phyloP scores from a whole-genome alignment of 140 eudicot species.

The Oenanthe javanica region DNA sequence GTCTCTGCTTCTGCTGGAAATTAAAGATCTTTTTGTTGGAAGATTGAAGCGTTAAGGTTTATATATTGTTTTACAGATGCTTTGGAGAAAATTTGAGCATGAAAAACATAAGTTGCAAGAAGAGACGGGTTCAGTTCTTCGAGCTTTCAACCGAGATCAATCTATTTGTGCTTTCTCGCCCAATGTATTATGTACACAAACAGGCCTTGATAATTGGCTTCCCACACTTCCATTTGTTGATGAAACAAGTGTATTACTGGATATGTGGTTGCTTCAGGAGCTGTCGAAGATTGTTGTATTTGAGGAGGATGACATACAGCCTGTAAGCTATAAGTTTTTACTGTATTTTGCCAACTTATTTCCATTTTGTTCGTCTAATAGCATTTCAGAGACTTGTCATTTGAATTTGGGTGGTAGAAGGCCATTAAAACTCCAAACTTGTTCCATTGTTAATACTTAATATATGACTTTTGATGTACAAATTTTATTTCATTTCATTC shows the following conservation, averaged over 20 bases:
- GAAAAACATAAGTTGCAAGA: constrained; percentile 51
- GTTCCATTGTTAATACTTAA: neutral
- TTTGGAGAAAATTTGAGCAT: constrained; percentile 41
- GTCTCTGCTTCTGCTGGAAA: constrained; percentile 2
- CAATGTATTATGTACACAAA: constrained; percentile 31
- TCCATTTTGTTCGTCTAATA: neutral
- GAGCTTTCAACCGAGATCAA: constrained; percentile 18
- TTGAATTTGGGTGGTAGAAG: neutral
- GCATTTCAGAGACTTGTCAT: neutral
- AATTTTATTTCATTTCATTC: neutral
- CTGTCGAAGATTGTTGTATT: constrained; percentile 36
- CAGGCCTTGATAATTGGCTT: constrained; percentile 64
- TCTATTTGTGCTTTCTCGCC: constrained; percentile 47
- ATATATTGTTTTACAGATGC: constrained; percentile 36
- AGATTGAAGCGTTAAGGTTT: neutral
- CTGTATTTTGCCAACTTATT: neutral
- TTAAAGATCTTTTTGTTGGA: neutral
- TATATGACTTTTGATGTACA: neutral
- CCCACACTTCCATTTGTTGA: constrained; percentile 54
- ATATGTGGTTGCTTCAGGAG: constrained; percentile 60
- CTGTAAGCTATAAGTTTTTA: constrained; percentile 29
- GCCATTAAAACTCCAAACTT: neutral
- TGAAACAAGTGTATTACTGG: constrained; percentile 54
- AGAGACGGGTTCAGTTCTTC: constrained; percentile 14
- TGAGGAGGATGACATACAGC: constrained; percentile 34